Base-by-base conservation (phyloP, 495 filamentous ascomycete genomes). In the Penicillium bialowiezense region DNA sequence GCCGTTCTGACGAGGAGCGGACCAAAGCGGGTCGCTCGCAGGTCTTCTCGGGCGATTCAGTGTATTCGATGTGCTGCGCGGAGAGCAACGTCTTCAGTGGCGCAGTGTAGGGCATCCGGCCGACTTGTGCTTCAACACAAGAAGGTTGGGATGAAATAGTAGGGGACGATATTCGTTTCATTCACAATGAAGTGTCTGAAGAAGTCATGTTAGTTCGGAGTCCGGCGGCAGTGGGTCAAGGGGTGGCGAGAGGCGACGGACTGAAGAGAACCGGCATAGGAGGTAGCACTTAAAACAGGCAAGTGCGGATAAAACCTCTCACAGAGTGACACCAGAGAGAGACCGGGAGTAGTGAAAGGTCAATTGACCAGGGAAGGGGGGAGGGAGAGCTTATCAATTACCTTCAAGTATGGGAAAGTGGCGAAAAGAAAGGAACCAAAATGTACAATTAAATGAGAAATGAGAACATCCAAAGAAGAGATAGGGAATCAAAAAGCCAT, bases 61-160 rank as follows among this genome's bases (percentile, higher is more conserved):
- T 75, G 54, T 61, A 76, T 77, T 59, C 84, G 79, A 63, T 83
- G 87, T 62, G 78, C 64, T 60, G 83, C 73, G 86, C 80, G 62
- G 83, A 79, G 74, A 89, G 90, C 61, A 89, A 91, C 73, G 80
- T 75, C 75, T 86, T 85, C 60, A 83, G 79, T 42, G 91, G 91
- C 54, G 91, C 90, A 68, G 91, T 95, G 79, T 96, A 96, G 76
- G 91, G 91, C 91, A 96, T 96, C 71, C 74, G 70, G 69, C 66
- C 72, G 71, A 65, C 61, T 71, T 77, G 71, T 67, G 56, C 55
- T 62, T 55, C 43, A 63, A 70, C 63, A 69, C 68, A 70, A 64
- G 63, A 51, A 63, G 54, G 53, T 6, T 32, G 21, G 33, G 43
- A 35, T 36, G 32, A 19, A 42, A 34, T 20, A 28, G 33, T 24